Evolutionary conservation across 768 basidiomycete species (phyloP).

Genomic region (Mycena chlorophos): DNA sequence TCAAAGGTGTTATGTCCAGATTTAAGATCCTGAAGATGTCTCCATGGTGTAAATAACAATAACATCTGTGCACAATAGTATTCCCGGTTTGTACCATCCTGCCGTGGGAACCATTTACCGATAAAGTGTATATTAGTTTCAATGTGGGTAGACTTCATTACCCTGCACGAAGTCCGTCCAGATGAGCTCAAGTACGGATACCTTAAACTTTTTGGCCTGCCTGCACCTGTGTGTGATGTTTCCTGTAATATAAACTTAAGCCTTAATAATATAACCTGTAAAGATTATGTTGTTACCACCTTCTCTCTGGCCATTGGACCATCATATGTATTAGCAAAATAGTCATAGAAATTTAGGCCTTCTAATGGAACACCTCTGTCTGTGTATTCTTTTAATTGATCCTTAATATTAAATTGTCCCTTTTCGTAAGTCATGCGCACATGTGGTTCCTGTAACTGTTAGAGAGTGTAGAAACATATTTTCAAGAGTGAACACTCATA

Average conservation of each 20-base stretch:
- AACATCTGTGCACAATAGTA: constrained; percentile 41
- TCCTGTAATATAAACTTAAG: constrained; percentile 18
- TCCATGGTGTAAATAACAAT: constrained; percentile 41
- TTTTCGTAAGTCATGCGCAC: no score
- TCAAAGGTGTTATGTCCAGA: constrained; percentile 21
- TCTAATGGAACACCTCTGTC: constrained; percentile 17
- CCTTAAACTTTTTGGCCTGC: background rate
- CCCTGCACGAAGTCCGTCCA: background rate
- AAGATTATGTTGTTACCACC: no score
- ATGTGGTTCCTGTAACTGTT: no score
- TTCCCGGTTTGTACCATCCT: constrained; percentile 23
- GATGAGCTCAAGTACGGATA: background rate
- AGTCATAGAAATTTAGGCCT: background rate
- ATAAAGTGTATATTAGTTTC: constrained; percentile 37
- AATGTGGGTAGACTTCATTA: constrained; percentile 21
- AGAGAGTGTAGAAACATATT: background rate
- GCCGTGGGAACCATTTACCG: constrained; percentile 35
- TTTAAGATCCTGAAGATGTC: constrained; percentile 31
- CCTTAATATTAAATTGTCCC: background rate
- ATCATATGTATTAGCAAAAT: constrained; percentile 6
- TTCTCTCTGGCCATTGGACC: no score
- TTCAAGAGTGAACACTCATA: background rate
- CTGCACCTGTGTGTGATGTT: background rate
- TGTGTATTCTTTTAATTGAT: constrained; percentile 21
- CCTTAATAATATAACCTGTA: no score